Percentiles rank a stretch among this genome's conserved stretches.
Conservation (phyloP, 2,329 filamentous ascomycete genomes). For the Grosmannia huntii region DNA sequence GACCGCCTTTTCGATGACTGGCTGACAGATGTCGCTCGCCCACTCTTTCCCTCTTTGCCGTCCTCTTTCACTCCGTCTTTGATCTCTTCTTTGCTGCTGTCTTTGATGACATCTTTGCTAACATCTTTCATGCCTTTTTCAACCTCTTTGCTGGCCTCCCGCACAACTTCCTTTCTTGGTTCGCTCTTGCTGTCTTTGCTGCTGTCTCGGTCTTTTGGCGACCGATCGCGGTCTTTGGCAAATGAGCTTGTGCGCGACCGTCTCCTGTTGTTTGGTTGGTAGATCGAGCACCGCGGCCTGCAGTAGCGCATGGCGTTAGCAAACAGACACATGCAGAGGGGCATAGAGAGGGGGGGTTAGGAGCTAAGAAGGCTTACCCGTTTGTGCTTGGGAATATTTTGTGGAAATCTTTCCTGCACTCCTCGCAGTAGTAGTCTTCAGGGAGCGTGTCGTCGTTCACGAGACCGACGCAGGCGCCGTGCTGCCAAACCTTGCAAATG, state of each 20-base stretch:
- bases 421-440: constrained; percentile 96
- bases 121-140: constrained; percentile 20
- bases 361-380: constrained; percentile 50
- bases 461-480: constrained; percentile 94
- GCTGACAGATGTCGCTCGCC: constrained; percentile 34
- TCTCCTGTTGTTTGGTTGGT: constrained; percentile 44
- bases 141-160: constrained; percentile 3
- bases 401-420: constrained; percentile 85
- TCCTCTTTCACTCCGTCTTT: constrained; percentile 2
- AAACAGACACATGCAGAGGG: background rate
- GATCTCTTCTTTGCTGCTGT: constrained; percentile 27
- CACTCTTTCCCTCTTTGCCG: constrained; percentile 15
- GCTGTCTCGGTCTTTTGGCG: constrained; percentile 37
- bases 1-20: constrained; percentile 71
- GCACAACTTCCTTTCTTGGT: background rate
- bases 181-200: constrained; percentile 40
- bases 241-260: constrained; percentile 52
- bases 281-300: constrained; percentile 55
- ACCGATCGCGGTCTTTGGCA: constrained; percentile 47
- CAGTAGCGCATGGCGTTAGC: constrained; percentile 24
- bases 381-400: constrained; percentile 67
- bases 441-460: constrained; percentile 87
- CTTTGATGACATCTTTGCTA: constrained; percentile 32
- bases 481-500: constrained; percentile 96
- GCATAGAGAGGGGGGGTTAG: background rate